Base-by-base conservation (phyloP, 371 early-diverging fungal species). In the Mucor plumbeus region DNA sequence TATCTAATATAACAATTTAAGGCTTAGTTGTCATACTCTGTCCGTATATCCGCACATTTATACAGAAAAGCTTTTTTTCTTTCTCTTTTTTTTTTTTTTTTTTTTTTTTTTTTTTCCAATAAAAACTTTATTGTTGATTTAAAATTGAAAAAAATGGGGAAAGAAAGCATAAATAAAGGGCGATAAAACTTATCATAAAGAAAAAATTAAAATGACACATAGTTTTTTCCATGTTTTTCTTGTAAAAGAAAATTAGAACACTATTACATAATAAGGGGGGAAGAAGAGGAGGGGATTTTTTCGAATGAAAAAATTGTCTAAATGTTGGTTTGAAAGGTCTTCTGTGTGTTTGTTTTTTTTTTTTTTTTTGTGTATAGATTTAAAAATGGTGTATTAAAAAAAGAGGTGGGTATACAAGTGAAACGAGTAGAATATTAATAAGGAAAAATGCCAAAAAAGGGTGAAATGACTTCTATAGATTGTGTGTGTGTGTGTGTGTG, bases 151-250 rank as follows among this genome's bases (percentile, higher is more conserved):
- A 10, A 6, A 31, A 33, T 35, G 43, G 60, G 33, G 61, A 47
- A 44, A 34, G 61, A 44, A n/a, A 44, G 44, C 44, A 44, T 44
- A 44, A 44, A 44, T 44, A 44, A 44, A 44, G 44, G 44, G 44
- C 44, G 44, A 60, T 60, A 60, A 60, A 60, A 60, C 44, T 60
- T 44, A 60, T 60, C 61, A 60, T 60, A 41, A 59, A 60, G 26
- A 26, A 34, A 44, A 31, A 41, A 41, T 41, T 43, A 44, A 34
- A 43, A 41, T 39, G 36, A 48, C 48, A 48, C 35, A 19, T 48
- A 38, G 26, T 48, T 61, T 44, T 33, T 61, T 48, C 41, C 41
- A 34, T 44, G 44, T 15, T 44, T 44, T 17, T 17, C 26, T 26
- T 26, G 26, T 1, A n/a, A 44, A 17, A 17, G 44, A 44, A 44